These are phyloP conservation scores for Ephemerocybe angulata DNA, from an alignment of 768 basidiomycete species.

Conservation along the genomic window DNA sequence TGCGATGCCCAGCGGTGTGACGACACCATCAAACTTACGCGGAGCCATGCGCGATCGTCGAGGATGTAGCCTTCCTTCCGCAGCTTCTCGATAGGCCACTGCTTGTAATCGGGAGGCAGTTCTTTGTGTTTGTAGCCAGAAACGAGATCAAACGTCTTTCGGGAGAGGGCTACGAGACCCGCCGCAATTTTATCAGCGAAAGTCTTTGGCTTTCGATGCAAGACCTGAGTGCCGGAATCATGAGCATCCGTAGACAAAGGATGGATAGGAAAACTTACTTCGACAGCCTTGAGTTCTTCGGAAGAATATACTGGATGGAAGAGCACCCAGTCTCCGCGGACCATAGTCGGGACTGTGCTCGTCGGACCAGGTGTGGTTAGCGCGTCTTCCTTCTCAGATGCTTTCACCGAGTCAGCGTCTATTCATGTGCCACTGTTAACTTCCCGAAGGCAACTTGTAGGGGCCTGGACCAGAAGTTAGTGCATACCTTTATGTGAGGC, in stretches of 20 bases:
- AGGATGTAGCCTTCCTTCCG: conserved; percentile 71
- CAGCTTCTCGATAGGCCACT: conserved; percentile 68
- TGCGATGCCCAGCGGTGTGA: neutral
- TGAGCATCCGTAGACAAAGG: neutral
- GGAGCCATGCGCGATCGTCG: conserved; percentile 73
- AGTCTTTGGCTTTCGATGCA: conserved; percentile 62
- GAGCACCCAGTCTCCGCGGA: conserved; percentile 83
- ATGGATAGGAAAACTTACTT: conserved; percentile 37
- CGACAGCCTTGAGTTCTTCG: conserved; percentile 68
- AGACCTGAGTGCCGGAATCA: conserved; percentile 44
- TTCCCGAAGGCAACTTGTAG: neutral
- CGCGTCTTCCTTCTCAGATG: neutral
- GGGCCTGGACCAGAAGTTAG: neutral
- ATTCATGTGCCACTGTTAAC: neutral
- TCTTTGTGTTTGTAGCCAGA: conserved; percentile 80
- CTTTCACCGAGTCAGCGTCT: neutral
- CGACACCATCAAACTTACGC: conserved; percentile 35
- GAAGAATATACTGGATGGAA: conserved; percentile 89
- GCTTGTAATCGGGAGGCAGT: conserved; percentile 52
- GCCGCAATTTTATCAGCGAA: conserved; percentile 71
- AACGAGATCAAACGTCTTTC: conserved; percentile 76
- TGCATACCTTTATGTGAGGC: neutral
- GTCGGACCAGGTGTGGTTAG: conserved; percentile 44
- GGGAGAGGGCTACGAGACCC: conserved; percentile 53
- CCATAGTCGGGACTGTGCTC: conserved; percentile 51